Base-by-base conservation (phyloP, 2,329 filamentous ascomycete species). In the Acrodontium crateriforme region DNA sequence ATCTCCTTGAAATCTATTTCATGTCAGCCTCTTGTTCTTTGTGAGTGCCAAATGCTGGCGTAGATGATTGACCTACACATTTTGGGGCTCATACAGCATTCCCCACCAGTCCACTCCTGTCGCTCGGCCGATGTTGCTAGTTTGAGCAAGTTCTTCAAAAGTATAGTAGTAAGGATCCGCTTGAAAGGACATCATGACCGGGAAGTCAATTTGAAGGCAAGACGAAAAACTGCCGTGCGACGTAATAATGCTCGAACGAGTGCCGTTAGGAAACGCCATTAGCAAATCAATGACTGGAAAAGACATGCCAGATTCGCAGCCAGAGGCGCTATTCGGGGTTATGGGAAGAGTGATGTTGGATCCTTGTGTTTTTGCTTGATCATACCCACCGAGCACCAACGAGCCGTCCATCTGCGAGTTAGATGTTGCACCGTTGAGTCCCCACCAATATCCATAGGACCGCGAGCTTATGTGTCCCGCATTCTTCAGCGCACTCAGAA, bases 1-100 rank as follows among this genome's bases (percentile, higher is more conserved):
- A 13, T 18, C 14, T 5, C 32, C 32, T 12, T 24, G 12, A 25
- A 22, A 34, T 9, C 32, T 34, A 14, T 20, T 6, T 23, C 4
- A 22, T 4, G 20, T 22, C 20, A 22, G 20, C 20, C n/a, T 22
- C 20, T 22, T n/a, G 20, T 22, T 8, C n/a, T n/a, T n/a, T n/a
- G n/a, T n/a, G n/a, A n/a, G n/a, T n/a, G n/a, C n/a, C n/a, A n/a
- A n/a, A n/a, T n/a, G n/a, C n/a, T n/a, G n/a, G n/a, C n/a, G n/a
- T n/a, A n/a, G n/a, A n/a, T n/a, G n/a, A n/a, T n/a, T n/a, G n/a
- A 22, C 20, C 13, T 8, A 22, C 20, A 22, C 20, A 8, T 22
- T 12, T 10, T 22, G 10, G 10, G 20, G 13, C 5, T 10, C 10
- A 22, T 22, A 22, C 13, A 22, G 4, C 20, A 12, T 12, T 10